Evolutionary conservation across 1,139 yeast species (phyloP).

Genomic region (Nakaseomyces uthaithaninus): DNA sequence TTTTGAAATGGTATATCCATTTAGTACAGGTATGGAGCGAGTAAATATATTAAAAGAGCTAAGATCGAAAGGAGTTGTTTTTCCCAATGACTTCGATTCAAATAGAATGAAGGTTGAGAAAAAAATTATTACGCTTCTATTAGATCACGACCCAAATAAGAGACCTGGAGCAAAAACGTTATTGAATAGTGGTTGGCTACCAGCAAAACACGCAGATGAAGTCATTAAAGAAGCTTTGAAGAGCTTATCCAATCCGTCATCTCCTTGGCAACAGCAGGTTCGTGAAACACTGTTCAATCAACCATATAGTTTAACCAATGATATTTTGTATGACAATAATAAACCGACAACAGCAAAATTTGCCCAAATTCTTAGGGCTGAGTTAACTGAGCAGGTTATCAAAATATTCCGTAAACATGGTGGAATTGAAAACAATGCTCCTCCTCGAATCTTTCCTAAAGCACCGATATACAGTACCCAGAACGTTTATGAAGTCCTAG

Average conservation of each 20-base stretch:
- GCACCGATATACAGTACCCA: conserved; percentile 60
- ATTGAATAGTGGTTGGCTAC: conserved; percentile 71
- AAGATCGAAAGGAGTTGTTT: conserved; percentile 49
- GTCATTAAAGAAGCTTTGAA: conserved; percentile 80
- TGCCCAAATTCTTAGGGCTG: conserved; percentile 32
- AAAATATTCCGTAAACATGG: conserved; percentile 72
- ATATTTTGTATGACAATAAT: conserved; percentile 62
- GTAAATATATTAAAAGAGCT: conserved; percentile 58
- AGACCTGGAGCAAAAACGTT: conserved; percentile 76
- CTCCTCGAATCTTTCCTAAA: conserved; percentile 67
- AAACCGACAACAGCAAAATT: conserved; percentile 30
- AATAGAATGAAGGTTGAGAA: conserved; percentile 49
- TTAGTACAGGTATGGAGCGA: conserved; percentile 89
- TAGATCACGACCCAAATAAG: conserved; percentile 68
- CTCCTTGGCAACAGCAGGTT: conserved; percentile 92
- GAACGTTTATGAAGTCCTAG: conserved; percentile 70
- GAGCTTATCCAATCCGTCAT: conserved; percentile 78
- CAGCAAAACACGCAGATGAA: conserved; percentile 85
- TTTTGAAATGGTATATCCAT: conserved; percentile 84
- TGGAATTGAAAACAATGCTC: conserved; percentile 63
- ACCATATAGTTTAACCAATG: conserved; percentile 75
- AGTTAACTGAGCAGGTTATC: conserved; percentile 49
- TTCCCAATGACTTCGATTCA: conserved; percentile 57
- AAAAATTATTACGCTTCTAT: conserved; percentile 52
- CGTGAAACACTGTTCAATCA: conserved; percentile 76